A percentile compares a stretch with the other conserved stretches of the same genome.
Evolutionary conservation across 208 protist species (phyloP).

Genomic region (Novymonas esmeraldas): DNA sequence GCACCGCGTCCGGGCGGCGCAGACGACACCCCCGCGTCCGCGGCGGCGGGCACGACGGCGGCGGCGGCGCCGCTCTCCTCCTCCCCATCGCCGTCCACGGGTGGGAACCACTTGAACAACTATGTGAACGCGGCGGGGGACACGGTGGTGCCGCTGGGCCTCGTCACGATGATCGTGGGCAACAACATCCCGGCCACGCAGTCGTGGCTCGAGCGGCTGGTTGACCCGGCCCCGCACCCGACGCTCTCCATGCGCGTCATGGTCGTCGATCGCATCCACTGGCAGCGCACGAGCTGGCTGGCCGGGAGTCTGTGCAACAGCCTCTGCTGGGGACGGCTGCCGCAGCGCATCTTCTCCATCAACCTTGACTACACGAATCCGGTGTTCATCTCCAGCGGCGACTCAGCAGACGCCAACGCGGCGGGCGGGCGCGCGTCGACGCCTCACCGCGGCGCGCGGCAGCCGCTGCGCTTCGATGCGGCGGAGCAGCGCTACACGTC

Average conservation of each 20-base stretch:
- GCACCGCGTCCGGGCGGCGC: slow-evolving; percentile 26
- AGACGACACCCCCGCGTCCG: neutral
- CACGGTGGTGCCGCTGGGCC: slow-evolving; percentile 60
- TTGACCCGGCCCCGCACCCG: slow-evolving; percentile 78
- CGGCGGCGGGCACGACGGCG: neutral
- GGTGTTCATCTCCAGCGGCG: slow-evolving; percentile 52
- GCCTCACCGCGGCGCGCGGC: neutral
- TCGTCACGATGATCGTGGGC: slow-evolving; percentile 80
- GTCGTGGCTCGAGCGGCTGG: slow-evolving; percentile 45
- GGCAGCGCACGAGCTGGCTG: slow-evolving; percentile 85
- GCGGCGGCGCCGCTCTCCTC: slow-evolving; percentile 6
- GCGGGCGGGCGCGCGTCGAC: neutral
- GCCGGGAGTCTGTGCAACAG: slow-evolving; percentile 71
- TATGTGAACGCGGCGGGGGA: slow-evolving; percentile 43
- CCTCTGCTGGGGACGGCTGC: slow-evolving; percentile 77
- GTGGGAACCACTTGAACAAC: slow-evolving; percentile 49
- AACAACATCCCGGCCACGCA: slow-evolving; percentile 66
- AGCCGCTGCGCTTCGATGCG: slow-evolving; percentile 47
- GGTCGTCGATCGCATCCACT: slow-evolving; percentile 84
- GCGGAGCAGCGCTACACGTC: slow-evolving; percentile 45
- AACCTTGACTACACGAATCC: slow-evolving; percentile 73
- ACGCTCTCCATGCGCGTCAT: slow-evolving; percentile 74
- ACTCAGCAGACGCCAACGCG: neutral
- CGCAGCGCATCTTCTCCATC: slow-evolving; percentile 77
- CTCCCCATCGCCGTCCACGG: slow-evolving; percentile 9